Evolutionary conservation across 306 rosid species (phyloP).

Genomic region (Hippophae rhamnoides): DNA sequence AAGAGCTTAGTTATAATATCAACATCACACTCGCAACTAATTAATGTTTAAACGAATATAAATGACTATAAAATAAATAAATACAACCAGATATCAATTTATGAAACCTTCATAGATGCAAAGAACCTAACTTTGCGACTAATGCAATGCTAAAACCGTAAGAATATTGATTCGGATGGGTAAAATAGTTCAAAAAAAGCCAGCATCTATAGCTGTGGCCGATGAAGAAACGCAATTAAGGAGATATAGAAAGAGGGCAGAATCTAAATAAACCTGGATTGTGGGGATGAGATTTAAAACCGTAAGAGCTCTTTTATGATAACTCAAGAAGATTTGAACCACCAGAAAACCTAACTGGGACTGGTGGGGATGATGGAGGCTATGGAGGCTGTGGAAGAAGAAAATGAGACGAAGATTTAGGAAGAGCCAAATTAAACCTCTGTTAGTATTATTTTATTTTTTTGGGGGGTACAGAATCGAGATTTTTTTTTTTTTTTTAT

Average conservation of each 20-base stretch:
- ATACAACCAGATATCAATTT: background rate
- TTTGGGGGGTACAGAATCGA: no score
- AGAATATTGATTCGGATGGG: background rate
- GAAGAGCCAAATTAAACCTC: no score
- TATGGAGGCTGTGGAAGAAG: background rate
- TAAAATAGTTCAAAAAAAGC: background rate
- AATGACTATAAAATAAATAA: no score
- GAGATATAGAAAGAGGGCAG: background rate
- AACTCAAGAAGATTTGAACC: background rate
- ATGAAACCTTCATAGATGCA: background rate
- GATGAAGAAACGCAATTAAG: background rate
- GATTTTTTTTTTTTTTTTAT: no score
- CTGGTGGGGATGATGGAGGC: background rate
- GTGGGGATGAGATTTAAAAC: background rate
- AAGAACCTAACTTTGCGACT: background rate
- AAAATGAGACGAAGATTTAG: background rate
- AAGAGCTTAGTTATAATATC: no score
- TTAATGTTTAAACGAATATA: no score
- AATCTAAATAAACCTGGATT: background rate
- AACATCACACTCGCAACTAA: no score
- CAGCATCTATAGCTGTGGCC: background rate
- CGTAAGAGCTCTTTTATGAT: background rate
- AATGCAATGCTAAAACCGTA: background rate
- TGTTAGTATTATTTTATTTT: no score
- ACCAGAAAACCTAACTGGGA: conserved; percentile 5